Evolutionary conservation across 768 basidiomycete species (phyloP), one percentile per base, ranked within the genome.

Genomic region (Kwoniella dejecticola): DNA sequence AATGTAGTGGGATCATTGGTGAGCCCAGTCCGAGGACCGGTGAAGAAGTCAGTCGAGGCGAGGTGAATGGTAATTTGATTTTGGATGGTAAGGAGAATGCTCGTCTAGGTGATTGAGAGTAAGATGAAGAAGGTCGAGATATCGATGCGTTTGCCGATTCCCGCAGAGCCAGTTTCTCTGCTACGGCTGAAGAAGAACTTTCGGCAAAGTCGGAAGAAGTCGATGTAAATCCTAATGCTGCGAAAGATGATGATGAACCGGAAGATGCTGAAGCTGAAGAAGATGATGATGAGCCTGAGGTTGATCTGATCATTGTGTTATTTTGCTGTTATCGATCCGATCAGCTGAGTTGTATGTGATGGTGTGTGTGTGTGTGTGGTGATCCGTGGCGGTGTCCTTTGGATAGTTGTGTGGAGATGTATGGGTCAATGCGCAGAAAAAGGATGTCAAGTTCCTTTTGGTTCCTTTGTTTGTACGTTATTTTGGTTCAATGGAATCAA

Each of bases 1-100:
- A 62, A 30, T 47, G 52, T 4, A 53, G 31, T 17, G 60, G 52
- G 3, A 62, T 46, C 60, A 62, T 54, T 3, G 44, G 60, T 48
- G 60, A 26, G 23, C 26, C 26, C 19, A 46, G 29, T 10, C 52
- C 52, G 11, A 53, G 23, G 38, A 47, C 17, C 4, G 56, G 17
- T 38, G 54, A 56, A 12, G 30, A 36, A 36, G 36, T 19, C n/a
- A 44, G 29, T 21, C 33, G 4, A 54, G 41, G 41, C 19, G 48
- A 48, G 2, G 45, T 26, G 36, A 57, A 47, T 7, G 44, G 46
- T 15, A 47, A 17, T 46, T 57, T 47, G 17, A 57, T 31, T 48
- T 48, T 47, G 21, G 56, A 57, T 11, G 56, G 56, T 26, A 47
- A 27, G 12, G 45, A 47, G 46, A 57, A 48, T 38, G 56, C 45